Evolutionary conservation across 345 rosid species (phyloP).

Genomic region (Physaria fendleri): DNA sequence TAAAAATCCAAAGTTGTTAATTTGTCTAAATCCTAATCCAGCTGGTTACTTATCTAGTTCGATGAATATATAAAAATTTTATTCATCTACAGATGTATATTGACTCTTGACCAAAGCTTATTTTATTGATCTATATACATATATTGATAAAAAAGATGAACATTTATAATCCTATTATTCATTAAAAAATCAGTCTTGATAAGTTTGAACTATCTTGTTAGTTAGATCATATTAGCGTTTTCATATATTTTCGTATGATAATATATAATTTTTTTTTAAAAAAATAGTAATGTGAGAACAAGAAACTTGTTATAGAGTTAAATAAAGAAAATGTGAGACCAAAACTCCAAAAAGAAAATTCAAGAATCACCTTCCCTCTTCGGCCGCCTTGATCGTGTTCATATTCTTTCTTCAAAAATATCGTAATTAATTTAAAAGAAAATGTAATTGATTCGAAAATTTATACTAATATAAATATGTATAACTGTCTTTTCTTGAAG

Average conservation of each 20-base stretch:
- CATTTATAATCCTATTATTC: not conserved
- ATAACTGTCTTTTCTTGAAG: slow-evolving; percentile 1
- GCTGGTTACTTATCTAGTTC: slow-evolving; percentile 25
- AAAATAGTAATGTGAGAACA: not conserved
- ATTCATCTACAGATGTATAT: not conserved
- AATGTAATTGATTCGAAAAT: not conserved
- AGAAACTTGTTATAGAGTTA: not conserved
- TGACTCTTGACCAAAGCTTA: slow-evolving; percentile 7
- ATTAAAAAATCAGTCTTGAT: not conserved
- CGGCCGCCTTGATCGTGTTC: slow-evolving; percentile 20
- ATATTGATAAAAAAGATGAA: not conserved
- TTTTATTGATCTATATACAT: not conserved
- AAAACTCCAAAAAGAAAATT: slow-evolving; percentile 20
- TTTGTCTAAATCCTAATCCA: slow-evolving; percentile 23
- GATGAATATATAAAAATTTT: not conserved
- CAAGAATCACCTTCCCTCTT: too few relatives aligned
- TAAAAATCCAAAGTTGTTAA: slow-evolving; percentile 27
- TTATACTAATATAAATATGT: not conserved
- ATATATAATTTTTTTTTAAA: too few relatives aligned
- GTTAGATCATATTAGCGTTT: not conserved
- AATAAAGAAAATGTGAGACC: slow-evolving; percentile 15
- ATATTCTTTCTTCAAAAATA: not conserved
- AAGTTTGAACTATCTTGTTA: not conserved
- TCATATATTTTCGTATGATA: too few relatives aligned
- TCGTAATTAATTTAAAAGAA: not conserved